Base-by-base conservation (phyloP, 129 eudicot genomes). In the Centella asiatica region DNA sequence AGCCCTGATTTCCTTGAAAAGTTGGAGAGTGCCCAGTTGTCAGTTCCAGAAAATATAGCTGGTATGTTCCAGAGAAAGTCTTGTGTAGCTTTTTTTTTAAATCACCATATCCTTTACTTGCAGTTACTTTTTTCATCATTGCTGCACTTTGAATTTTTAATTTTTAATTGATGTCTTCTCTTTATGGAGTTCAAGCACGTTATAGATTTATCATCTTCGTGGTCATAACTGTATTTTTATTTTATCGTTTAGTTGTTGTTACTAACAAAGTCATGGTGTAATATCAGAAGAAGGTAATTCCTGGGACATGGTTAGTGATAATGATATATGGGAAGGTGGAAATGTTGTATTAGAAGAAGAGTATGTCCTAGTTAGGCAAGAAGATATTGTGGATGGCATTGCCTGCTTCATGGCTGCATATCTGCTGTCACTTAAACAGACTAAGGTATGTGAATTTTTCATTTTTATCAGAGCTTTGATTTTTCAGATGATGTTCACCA, bases 331-430 rank as follows among this genome's bases (percentile, higher is more conserved):
- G 98, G 98, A 81, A 79, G 83, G 78, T 48, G 95, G 77, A 59
- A 72, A 78, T 54, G 55, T 20, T 2, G 79, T 69, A 11, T 69
- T 44, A 32, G 81, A 80, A 52, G 99, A 92, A 67, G 98, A 92
- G 44, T 92, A 81, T 70, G 95, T 92, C 57, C 78, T 92, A 44
- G 96, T 92, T 57, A 76, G 92, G 65, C 90, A 87, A 80, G 99
- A 92, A 77, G 99, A 92, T 73, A 92, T 92, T n/a, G 85, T 85
- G 23, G 99, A 92, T 45, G 96, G 99, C 48, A 84, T 92, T 57
- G 99, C 99, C 26, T 79, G 92, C 76, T 92, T 87, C 81, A 87
- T 87, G 96, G 95, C 96, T 65, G 88, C 96, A 53, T 92, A 87
- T 78, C 76, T 92, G 20, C 50, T 87, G 67, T 92, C 99, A 40